phyloP scores from a whole-genome alignment of 2,329 filamentous ascomycete species.

The Coccinonectria pachysandricola region DNA sequence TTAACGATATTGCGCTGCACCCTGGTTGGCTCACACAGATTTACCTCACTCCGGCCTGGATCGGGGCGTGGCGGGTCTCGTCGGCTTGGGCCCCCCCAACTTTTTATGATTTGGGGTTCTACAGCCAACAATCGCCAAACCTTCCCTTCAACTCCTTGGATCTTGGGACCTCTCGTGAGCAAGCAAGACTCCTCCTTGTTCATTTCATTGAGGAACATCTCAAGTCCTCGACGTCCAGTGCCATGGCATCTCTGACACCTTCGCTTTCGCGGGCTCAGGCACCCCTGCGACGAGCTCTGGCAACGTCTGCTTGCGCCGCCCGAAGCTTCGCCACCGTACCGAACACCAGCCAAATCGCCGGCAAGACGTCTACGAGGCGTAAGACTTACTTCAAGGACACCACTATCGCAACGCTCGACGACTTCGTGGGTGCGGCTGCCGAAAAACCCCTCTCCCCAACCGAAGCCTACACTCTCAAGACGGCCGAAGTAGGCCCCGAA shows the following conservation, averaged over 20 bases:
- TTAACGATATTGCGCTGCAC: conserved; percentile 10
- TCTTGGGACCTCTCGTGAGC: conserved; percentile 9
- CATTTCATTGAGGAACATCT: too few species aligned
- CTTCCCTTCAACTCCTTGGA: conserved; percentile 10
- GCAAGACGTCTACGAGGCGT: conserved; percentile 16
- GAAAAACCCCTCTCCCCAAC: conserved; percentile 33
- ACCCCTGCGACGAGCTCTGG: conserved; percentile 32
- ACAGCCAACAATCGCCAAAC: conserved; percentile 13
- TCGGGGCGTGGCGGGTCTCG: conserved; percentile 13
- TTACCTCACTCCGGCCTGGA: conserved; percentile 9
- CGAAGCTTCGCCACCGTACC: conserved; percentile 38
- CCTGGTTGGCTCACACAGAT: conserved; percentile 12
- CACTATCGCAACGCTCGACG: conserved; percentile 44
- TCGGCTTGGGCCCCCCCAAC: conserved; percentile 18
- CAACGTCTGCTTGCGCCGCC: conserved; percentile 18
- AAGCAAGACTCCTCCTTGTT: conserved; percentile 1
- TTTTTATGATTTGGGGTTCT: conserved; percentile 15
- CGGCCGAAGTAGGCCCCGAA: conserved; percentile 53
- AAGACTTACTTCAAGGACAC: conserved; percentile 51
- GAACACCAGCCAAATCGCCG: conserved; percentile 17
- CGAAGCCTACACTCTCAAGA: conserved; percentile 51
- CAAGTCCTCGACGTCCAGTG: conserved; percentile 1
- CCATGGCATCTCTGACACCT: conserved; percentile 31
- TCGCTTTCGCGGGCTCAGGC: conserved; percentile 31
- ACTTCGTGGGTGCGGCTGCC: conserved; percentile 40